Conservation (phyloP, 2,329 filamentous ascomycete genomes). For the Colletotrichum australisinense region DNA sequence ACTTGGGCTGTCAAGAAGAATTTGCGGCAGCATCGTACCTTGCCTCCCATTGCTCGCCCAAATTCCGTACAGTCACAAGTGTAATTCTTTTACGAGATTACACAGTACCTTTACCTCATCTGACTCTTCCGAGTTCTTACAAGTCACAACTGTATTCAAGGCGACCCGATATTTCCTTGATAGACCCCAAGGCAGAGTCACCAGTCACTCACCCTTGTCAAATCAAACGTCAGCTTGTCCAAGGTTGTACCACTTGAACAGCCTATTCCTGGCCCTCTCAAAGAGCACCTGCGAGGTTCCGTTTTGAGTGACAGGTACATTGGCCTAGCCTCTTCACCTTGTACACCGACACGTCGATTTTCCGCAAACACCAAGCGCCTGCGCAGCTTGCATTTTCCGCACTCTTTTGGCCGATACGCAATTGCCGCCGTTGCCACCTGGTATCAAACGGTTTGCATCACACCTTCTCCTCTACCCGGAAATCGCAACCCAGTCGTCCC, state of each 20-base stretch:
- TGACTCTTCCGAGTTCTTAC: background rate
- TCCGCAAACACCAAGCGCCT: slow-evolving; percentile 9
- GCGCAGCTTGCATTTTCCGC: slow-evolving; percentile 20
- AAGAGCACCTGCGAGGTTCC: slow-evolving; percentile 12
- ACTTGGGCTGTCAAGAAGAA: slow-evolving; percentile 10
- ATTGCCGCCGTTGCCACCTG: slow-evolving; percentile 5
- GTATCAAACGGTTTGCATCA: background rate
- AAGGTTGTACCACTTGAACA: slow-evolving; percentile 26
- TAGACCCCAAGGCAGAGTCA: background rate
- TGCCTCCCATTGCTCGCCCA: background rate
- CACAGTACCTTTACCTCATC: background rate
- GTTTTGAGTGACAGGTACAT: slow-evolving; percentile 16
- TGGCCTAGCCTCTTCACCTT: slow-evolving; percentile 29
- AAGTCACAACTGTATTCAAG: background rate
- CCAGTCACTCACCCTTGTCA: background rate
- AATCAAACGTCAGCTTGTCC: background rate
- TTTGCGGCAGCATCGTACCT: slow-evolving; percentile 7
- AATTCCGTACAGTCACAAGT: background rate
- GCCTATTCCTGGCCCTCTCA: slow-evolving; percentile 16
- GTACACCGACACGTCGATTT: slow-evolving; percentile 29
- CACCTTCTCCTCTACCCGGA: background rate
- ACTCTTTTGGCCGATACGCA: background rate
- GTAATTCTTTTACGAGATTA: background rate
- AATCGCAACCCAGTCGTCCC: background rate
- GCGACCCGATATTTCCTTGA: background rate